Percentiles rank a stretch among this genome's conserved stretches.
phyloP scores from a whole-genome alignment of 2,329 filamentous ascomycete genomes.

The Fusarium sp. region DNA sequence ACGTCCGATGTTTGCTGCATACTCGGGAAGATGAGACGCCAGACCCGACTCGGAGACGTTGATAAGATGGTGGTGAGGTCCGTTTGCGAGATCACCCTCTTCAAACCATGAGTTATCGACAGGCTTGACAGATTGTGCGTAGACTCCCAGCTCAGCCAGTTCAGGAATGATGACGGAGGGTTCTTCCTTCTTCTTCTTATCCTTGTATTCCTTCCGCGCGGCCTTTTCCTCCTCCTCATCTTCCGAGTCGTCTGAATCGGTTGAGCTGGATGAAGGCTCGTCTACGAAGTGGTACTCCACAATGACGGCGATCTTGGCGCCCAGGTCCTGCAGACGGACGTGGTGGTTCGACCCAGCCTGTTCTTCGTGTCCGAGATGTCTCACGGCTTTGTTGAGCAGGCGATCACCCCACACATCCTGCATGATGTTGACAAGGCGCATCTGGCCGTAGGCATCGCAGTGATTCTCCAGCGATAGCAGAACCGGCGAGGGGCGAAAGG shows the following conservation, averaged over 20 bases:
- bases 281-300: conserved; percentile 74
- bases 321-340: conserved; percentile 69
- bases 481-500: conserved; percentile 66
- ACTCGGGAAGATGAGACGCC: conserved; percentile 62
- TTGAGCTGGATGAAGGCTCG: conserved; percentile 59
- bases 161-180: conserved; percentile 70
- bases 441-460: conserved; percentile 70
- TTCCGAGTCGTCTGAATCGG: conserved; percentile 49
- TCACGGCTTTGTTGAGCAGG: conserved; percentile 68
- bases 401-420: conserved; percentile 71
- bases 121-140: conserved; percentile 78
- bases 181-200: conserved; percentile 62
- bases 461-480: conserved; percentile 77
- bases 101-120: conserved; percentile 75
- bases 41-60: conserved; percentile 76
- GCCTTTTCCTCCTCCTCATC: conserved; percentile 59
- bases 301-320: conserved; percentile 73
- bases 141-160: conserved; percentile 74
- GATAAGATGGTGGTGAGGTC: conserved; percentile 74
- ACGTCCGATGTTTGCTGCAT: conserved; percentile 60
- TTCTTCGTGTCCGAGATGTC: conserved; percentile 67
- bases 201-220: conserved; percentile 66
- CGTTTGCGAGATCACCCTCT: conserved; percentile 61
- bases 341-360: conserved; percentile 65
- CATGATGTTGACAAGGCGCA: conserved; percentile 74